These are phyloP conservation scores for Linum trigynum DNA, from an alignment of 345 rosid genomes.

Conservation along the genomic window DNA sequence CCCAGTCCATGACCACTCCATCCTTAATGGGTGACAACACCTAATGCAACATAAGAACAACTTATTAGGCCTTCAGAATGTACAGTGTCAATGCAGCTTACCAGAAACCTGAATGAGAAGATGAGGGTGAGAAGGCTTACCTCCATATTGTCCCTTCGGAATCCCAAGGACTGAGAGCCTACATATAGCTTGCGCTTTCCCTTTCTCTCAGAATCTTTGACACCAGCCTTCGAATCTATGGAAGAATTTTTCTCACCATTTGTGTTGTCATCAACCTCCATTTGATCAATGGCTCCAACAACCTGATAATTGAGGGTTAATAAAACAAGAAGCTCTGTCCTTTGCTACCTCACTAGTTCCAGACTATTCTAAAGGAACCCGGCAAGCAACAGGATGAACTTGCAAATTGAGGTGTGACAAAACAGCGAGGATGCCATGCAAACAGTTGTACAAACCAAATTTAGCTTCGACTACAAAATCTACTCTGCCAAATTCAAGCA, in stretches of 20 bases:
- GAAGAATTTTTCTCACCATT: conserved; percentile 36
- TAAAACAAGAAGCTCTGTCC: neutral
- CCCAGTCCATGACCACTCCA: conserved; percentile 94
- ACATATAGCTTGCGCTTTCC: conserved; percentile 73
- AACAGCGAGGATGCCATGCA: too few species aligned
- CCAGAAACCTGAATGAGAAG: neutral
- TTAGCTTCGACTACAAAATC: too few species aligned
- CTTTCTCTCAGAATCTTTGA: conserved; percentile 47
- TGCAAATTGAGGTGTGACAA: too few species aligned
- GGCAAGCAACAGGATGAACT: too few species aligned
- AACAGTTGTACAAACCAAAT: too few species aligned
- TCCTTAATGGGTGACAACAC: conserved; percentile 80
- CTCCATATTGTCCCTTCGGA: conserved; percentile 93
- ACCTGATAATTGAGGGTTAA: conserved; percentile 34
- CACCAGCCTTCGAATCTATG: conserved; percentile 45
- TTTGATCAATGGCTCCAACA: conserved; percentile 83
- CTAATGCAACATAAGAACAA: conserved; percentile 27
- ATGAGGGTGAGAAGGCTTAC: conserved; percentile 26
- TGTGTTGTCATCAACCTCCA: conserved; percentile 65
- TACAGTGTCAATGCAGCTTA: neutral
- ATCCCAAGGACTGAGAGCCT: conserved; percentile 82
- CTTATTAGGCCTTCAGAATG: conserved; percentile 5
- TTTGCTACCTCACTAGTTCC: neutral
- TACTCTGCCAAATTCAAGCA: too few species aligned
- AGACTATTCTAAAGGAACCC: neutral